phyloP scores from a whole-genome alignment of 2,329 filamentous ascomycete genomes.

The Fusarium verrucosum region DNA sequence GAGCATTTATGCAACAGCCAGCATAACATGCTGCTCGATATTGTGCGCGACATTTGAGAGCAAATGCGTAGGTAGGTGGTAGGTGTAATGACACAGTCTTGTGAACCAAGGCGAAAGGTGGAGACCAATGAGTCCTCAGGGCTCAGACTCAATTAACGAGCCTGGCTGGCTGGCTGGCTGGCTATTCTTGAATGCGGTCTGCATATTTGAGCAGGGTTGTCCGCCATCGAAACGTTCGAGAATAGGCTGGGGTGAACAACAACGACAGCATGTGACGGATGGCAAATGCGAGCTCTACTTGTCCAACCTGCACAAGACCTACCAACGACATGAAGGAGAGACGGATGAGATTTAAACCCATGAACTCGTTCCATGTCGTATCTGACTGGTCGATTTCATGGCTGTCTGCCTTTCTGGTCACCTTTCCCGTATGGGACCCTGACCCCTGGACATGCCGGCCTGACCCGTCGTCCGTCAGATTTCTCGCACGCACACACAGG shows the following conservation, averaged over 20 bases:
- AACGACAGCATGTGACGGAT: conserved; percentile 22
- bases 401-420: conserved; percentile 9
- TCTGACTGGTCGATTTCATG: conserved; percentile 28
- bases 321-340: conserved; percentile 7
- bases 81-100: conserved; percentile 9
- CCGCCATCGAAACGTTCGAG: conserved; percentile 31
- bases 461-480: conserved; percentile 27
- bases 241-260: conserved; percentile 23
- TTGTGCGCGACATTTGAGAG: conserved; percentile 1
- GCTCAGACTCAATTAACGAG: conserved; percentile 29
- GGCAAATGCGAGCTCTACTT: conserved; percentile 20
- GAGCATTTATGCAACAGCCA: conserved; percentile 16
- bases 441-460: conserved; percentile 28
- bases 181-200: conserved; percentile 23
- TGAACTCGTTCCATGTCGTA: conserved; percentile 20
- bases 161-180: conserved; percentile 20
- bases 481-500: conserved; percentile 15
- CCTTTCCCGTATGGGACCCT: conserved; percentile 11
- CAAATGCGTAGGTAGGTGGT: too few species aligned
- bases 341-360: conserved; percentile 7
- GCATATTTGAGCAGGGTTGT: conserved; percentile 17
- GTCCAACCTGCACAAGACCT: conserved; percentile 18
- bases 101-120: conserved; percentile 23
- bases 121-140: conserved; percentile 27
- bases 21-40: not conserved